A percentile compares a stretch with the other conserved stretches of the same genome.
Conservation (phyloP, 192 early-diverging fungal species). For the Coemansia sp. region DNA sequence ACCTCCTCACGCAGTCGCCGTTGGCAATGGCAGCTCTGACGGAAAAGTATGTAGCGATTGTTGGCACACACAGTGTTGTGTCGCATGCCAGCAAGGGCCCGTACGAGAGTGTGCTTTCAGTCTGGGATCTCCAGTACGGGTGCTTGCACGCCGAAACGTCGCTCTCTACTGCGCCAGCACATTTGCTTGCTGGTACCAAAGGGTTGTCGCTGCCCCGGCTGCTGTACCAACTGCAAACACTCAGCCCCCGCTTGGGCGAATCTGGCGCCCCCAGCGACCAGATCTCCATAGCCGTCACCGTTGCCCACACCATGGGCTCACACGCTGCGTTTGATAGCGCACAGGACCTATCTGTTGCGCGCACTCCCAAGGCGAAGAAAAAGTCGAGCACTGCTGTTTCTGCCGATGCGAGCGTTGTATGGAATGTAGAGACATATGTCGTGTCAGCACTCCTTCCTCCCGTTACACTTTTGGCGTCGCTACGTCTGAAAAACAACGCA, state of each 20-base stretch:
- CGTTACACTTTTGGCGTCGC: conserved; percentile 40
- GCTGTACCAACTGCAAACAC: conserved; percentile 41
- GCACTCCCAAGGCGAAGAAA: conserved; percentile 2
- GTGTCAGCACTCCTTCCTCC: conserved; percentile 43
- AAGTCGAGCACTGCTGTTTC: background rate
- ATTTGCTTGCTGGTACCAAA: conserved; percentile 20
- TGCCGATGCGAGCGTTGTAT: conserved; percentile 3
- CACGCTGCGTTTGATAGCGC: conserved; percentile 31
- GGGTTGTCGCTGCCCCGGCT: conserved; percentile 27
- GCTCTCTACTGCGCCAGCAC: conserved; percentile 18
- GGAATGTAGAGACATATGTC: conserved; percentile 42
- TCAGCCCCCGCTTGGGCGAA: conserved; percentile 34
- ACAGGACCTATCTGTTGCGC: background rate
- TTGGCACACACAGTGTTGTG: conserved; percentile 48
- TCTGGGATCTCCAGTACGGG: conserved; percentile 53
- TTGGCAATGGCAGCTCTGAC: conserved; percentile 37
- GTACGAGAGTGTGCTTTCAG: conserved; percentile 45
- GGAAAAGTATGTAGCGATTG: conserved; percentile 47
- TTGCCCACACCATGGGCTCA: conserved; percentile 26
- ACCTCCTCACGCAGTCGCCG: conserved; percentile 36
- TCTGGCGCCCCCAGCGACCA: conserved; percentile 37
- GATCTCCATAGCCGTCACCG: conserved; percentile 39
- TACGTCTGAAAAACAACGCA: conserved; percentile 50
- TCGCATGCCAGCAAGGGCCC: conserved; percentile 43
- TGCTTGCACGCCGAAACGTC: conserved; percentile 47